Base-by-base conservation (phyloP, 768 basidiomycete genomes). In the Lactarius trivialis region DNA sequence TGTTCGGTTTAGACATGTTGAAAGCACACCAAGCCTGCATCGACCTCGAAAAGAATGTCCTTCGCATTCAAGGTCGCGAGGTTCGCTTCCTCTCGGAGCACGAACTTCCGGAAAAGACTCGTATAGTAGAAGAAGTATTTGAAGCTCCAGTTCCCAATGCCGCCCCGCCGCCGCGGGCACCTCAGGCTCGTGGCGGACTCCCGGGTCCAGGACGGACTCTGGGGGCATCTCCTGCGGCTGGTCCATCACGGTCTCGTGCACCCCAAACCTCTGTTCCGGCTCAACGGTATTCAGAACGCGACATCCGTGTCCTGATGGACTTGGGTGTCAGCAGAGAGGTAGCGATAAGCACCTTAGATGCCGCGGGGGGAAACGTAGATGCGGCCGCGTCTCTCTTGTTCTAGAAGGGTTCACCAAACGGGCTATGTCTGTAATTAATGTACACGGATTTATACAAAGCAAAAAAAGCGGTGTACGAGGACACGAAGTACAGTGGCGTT, bases 1-100 rank as follows among this genome's bases (percentile, higher is more conserved):
- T 99, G 3, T 87, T 99, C 45, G 97, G 97, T 7, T 81, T 99
- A n/a, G 97, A 99, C 79, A 98, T 98, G 97, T 84, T 98, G 64
- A 98, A 93, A 74, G 91, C 94, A 0, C 91, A 98, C 72, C 94
- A 97, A 71, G 96, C 94, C 6, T 91, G 86, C 70, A 98, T 99
- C 72, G 97, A 99, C 74, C 82, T 99, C 26, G 80, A 86, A 68
- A 93, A 93, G 73, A 84, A 86, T 66, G 89, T 90, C 14, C 84
- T 99, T 24, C 83, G 93, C n/a, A 98, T 99, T 55, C 91, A 93
- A 76, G 88, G 84, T 19, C 82, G 91, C 15, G 92, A 97, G 73
- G 87, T 99, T 9, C 74, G 75, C 19, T 99, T 99, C 79, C 77
- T 99, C 4, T 73, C 92, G 2, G 97, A 99, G 76, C 97, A 99